Evolutionary conservation across 345 rosid species (phyloP), one percentile per base, ranked within the genome.

Genomic region (Aethionema arabicum): DNA sequence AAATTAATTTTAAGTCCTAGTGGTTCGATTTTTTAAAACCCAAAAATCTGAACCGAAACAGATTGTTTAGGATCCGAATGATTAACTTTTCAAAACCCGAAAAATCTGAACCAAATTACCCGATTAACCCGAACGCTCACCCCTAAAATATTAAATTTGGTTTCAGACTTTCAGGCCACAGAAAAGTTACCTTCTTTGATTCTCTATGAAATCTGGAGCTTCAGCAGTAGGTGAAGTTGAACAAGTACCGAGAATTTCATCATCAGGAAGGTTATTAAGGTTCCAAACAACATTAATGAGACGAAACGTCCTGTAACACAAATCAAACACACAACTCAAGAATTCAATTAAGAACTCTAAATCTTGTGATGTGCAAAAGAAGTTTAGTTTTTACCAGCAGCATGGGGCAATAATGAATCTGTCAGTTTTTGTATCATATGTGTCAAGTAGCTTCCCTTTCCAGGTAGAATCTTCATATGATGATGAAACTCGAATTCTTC

Each of bases 141-240:
- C 27, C 27, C 27, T 21, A 21, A n/a, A n/a, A 21, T 21, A 21
- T 21, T 21, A 21, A 21, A 2, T 21, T 21, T 21, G 27, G 27
- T 21, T 21, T 21, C 27, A 21, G 27, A 21, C 27, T 21, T 21
- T 21, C 27, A 21, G 27, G 2, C 27, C 27, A 21, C 27, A 21
- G 27, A 21, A 21, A 38, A 59, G 55, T 58, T 53, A 89, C 96
- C 85, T 78, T 78, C 84, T 74, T 45, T 49, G 30, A 52, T 76
- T 79, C 56, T 77, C 85, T 61, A 92, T 86, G 70, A 92, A 92
- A 63, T 92, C 93, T 42, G 89, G 88, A 53, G 79, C 85, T 76
- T 89, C 96, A n/a, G 93, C 87, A 53, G 56, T 67, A 70, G 95
- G 98, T 59, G 98, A 86, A 54, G 95, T 83, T 21, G 96, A 92